These are phyloP conservation scores for Colletotrichum costaricense DNA, from an alignment of 2,329 filamentous ascomycete genomes.

Conservation along the genomic window DNA sequence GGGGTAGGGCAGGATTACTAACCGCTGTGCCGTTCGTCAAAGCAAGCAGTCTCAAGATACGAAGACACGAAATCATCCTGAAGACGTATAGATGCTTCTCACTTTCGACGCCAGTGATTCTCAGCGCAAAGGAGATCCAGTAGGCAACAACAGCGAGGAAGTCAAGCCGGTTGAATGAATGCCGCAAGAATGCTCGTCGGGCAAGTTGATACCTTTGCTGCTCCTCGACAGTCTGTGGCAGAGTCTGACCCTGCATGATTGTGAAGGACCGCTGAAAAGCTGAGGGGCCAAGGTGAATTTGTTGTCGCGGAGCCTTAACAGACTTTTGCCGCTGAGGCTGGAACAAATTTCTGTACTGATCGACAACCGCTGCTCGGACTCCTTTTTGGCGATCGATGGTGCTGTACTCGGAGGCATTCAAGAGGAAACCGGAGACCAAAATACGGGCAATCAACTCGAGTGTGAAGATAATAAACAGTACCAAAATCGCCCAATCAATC, in stretches of 20 bases:
- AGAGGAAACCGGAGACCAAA: conserved; percentile 91
- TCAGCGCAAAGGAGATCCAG: conserved; percentile 88
- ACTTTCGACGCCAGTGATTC: conserved; percentile 76
- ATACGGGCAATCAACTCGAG: conserved; percentile 85
- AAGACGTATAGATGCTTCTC: conserved; percentile 85
- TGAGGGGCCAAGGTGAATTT: conserved; percentile 62
- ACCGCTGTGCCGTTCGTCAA: conserved; percentile 94
- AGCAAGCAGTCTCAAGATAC: conserved; percentile 89
- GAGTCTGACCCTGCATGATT: conserved; percentile 73
- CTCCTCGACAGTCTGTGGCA: conserved; percentile 74
- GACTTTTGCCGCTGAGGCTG: conserved; percentile 82
- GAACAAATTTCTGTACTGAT: conserved; percentile 83
- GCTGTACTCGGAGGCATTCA: conserved; percentile 93
- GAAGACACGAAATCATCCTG: conserved; percentile 94
- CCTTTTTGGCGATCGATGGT: conserved; percentile 85
- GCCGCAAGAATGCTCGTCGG: conserved; percentile 89
- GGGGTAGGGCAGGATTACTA: conserved; percentile 49
- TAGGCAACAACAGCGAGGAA: conserved; percentile 95
- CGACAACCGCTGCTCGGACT: conserved; percentile 77
- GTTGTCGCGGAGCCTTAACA: conserved; percentile 63
- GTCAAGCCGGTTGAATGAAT: conserved; percentile 95
- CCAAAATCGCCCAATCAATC: conserved; percentile 85
- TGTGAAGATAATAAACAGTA: conserved; percentile 89
- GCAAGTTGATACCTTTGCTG: conserved; percentile 88
- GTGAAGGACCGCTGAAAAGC: conserved; percentile 84